A percentile compares a stretch with the other conserved stretches of the same genome.
Conservation (phyloP, 805 yeast genomes). For the Blastobotrys terrestris region DNA sequence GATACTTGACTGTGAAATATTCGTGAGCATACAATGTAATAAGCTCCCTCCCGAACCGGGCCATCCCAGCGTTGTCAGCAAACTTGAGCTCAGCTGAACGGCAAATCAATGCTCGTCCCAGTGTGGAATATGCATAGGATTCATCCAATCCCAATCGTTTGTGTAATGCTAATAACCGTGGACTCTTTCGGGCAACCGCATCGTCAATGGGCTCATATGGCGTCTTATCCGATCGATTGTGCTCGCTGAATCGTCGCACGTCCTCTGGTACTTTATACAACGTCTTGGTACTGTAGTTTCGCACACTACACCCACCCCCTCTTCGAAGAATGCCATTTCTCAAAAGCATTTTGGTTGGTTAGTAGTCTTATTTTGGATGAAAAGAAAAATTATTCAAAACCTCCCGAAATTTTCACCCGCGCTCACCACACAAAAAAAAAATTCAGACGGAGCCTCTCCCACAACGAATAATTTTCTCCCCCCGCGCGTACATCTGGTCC, state of each 20-base stretch:
- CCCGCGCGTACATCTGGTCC: neutral
- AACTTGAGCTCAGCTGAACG: constrained; percentile 37
- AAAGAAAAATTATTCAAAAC: neutral
- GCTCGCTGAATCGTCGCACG: constrained; percentile 25
- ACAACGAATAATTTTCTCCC: neutral
- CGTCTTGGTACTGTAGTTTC: neutral
- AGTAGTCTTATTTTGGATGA: neutral
- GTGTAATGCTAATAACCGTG: constrained; percentile 74
- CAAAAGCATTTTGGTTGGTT: neutral
- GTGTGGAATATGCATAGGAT: constrained; percentile 51
- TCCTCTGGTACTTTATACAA: constrained; percentile 15
- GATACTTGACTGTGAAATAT: constrained; percentile 67
- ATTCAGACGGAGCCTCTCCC: too few relatives aligned
- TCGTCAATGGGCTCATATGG: constrained; percentile 35
- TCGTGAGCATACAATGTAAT: constrained; percentile 72
- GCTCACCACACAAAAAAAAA: too few relatives aligned
- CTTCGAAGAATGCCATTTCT: neutral
- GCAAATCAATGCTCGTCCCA: constrained; percentile 78
- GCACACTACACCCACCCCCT: neutral
- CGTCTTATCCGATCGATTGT: constrained; percentile 25
- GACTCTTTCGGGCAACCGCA: constrained; percentile 50
- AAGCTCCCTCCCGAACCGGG: constrained; percentile 75
- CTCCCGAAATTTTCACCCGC: too few relatives aligned
- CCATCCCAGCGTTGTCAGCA: constrained; percentile 72
- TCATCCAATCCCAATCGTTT: constrained; percentile 63